Percentiles rank a stretch among this genome's conserved stretches.
Conservation (phyloP, 2,329 filamentous ascomycete species). For the Colletotrichum lupini region DNA sequence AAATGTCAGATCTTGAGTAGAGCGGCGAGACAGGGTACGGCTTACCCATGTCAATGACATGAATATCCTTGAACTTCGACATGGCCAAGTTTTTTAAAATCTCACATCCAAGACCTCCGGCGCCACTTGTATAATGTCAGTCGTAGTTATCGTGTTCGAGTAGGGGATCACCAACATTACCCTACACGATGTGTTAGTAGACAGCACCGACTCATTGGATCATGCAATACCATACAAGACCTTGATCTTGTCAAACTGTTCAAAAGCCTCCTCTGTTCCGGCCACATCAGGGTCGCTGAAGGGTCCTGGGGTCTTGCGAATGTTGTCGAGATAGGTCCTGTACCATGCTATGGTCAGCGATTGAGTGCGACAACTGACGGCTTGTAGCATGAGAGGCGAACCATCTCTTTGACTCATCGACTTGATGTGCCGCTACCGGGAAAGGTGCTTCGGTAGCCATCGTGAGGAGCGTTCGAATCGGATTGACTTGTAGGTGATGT, state of each 20-base stretch:
- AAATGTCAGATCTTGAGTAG: constrained; percentile 14
- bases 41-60: constrained; percentile 98
- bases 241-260: constrained; percentile 75
- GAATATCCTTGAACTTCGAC: constrained; percentile 95
- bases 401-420: constrained; percentile 36
- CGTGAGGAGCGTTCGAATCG: neutral
- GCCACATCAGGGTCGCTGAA: constrained; percentile 75
- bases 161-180: constrained; percentile 58
- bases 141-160: constrained; percentile 26
- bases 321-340: constrained; percentile 86
- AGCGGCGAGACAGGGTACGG: constrained; percentile 24
- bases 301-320: constrained; percentile 81
- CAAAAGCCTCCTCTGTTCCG: constrained; percentile 62
- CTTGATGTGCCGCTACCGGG: neutral
- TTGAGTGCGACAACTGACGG: neutral
- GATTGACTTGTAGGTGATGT: neutral
- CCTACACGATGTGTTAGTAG: constrained; percentile 48
- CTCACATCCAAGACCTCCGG: constrained; percentile 94
- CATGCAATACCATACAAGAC: constrained; percentile 69
- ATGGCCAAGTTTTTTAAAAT: constrained; percentile 96
- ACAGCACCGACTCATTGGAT: neutral
- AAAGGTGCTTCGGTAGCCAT: constrained; percentile 19
- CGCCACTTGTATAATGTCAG: constrained; percentile 71
- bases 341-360: constrained; percentile 17
- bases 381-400: neutral